Evolutionary conservation across 148 eudicot genomes (phyloP).

Genomic region (Polygonum aviculare): DNA sequence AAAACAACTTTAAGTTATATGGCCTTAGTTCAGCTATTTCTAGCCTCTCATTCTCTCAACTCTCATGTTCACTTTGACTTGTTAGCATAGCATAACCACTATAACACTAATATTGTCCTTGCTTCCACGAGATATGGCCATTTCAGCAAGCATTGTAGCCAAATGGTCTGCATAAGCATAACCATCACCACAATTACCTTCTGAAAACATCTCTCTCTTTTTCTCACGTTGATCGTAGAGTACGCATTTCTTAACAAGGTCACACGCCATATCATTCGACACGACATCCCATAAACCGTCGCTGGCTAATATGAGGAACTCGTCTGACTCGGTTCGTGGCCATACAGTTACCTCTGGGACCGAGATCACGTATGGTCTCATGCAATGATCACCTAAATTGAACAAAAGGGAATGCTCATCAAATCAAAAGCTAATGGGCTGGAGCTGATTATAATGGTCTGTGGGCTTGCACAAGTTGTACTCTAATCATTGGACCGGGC

Average conservation of each 20-base stretch:
- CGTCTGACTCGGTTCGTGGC: slow-evolving; percentile 21
- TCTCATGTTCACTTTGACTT: background rate
- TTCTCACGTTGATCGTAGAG: background rate
- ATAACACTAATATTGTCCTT: slow-evolving; percentile 33
- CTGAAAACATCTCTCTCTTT: slow-evolving; percentile 12
- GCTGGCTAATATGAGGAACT: slow-evolving; percentile 37
- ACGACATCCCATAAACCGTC: slow-evolving; percentile 50
- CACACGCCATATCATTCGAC: slow-evolving; percentile 35
- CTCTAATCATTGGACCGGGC: background rate
- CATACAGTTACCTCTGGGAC: slow-evolving; percentile 31
- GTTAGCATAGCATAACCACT: slow-evolving; percentile 17
- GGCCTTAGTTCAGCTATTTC: background rate
- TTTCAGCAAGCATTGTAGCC: slow-evolving; percentile 19
- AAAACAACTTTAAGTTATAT: background rate
- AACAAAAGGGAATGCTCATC: background rate
- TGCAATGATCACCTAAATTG: slow-evolving; percentile 32
- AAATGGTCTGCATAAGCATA: slow-evolving; percentile 6
- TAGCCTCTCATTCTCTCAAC: background rate
- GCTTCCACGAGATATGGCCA: slow-evolving; percentile 33
- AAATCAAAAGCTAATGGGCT: background rate
- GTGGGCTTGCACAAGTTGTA: too few relatives aligned
- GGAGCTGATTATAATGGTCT: too few relatives aligned
- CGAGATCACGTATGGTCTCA: slow-evolving; percentile 38
- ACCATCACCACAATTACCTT: background rate
- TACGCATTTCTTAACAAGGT: slow-evolving; percentile 11